phyloP scores from a whole-genome alignment of 2,329 filamentous ascomycete genomes.

The Blastomyces parvus region DNA sequence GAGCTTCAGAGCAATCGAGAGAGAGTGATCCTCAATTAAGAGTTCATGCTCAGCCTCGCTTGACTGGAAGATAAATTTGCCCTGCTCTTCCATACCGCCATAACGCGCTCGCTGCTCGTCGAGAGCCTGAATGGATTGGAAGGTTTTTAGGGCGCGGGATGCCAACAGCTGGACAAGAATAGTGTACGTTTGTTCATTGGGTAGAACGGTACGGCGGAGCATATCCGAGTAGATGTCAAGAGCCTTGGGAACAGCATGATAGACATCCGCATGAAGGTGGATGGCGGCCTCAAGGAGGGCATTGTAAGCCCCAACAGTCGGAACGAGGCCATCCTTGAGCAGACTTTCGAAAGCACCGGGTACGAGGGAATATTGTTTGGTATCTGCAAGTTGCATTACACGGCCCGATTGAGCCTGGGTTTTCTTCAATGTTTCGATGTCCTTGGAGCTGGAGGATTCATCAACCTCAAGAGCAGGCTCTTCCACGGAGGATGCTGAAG shows the following conservation, averaged over 20 bases:
- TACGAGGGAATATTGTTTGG: constrained; percentile 73
- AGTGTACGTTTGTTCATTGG: constrained; percentile 78
- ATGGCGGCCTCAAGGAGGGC: constrained; percentile 78
- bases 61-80: constrained; percentile 80
- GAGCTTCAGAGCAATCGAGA: constrained; percentile 74
- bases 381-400: constrained; percentile 62
- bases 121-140: constrained; percentile 59
- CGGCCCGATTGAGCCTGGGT: constrained; percentile 66
- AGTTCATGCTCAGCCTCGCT: constrained; percentile 81
- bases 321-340: constrained; percentile 70
- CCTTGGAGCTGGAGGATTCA: constrained; percentile 50
- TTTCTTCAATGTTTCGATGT: constrained; percentile 40
- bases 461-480: constrained; percentile 35
- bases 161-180: constrained; percentile 77
- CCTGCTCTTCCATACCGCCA: constrained; percentile 72
- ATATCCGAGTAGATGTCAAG: constrained; percentile 95
- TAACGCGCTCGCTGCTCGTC: constrained; percentile 78
- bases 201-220: constrained; percentile 72
- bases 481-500: constrained; percentile 16
- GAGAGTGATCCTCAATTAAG: constrained; percentile 73
- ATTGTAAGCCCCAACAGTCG: constrained; percentile 82
- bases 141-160: constrained; percentile 68
- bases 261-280: constrained; percentile 65
- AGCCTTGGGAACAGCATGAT: constrained; percentile 79
- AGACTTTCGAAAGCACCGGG: constrained; percentile 85